phyloP scores from a whole-genome alignment of 2,329 filamentous ascomycete species.

The Colletotrichum noveboracense region DNA sequence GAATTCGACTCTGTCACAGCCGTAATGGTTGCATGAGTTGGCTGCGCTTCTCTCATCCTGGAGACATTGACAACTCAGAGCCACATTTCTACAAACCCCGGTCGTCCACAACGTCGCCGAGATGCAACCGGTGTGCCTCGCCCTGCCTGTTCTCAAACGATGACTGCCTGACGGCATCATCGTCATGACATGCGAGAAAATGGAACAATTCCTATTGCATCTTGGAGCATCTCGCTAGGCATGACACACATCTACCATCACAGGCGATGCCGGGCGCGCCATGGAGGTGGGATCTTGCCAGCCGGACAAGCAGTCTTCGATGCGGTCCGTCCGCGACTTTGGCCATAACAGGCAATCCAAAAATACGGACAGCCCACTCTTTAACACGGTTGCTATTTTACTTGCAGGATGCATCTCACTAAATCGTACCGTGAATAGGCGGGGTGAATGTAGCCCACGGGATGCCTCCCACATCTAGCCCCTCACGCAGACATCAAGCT shows the following conservation, averaged over 20 bases:
- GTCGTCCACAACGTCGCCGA: slow-evolving; percentile 5
- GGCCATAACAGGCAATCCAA: background rate
- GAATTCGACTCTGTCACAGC: background rate
- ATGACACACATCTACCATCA: background rate
- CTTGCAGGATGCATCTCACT: background rate
- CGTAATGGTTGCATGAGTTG: slow-evolving; percentile 25
- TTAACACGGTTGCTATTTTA: background rate
- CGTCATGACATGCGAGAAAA: background rate
- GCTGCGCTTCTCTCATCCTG: slow-evolving; percentile 4
- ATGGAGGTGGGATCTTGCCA: background rate
- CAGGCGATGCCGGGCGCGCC: background rate
- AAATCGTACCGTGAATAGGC: background rate
- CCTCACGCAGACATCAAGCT: background rate
- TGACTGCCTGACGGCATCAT: background rate
- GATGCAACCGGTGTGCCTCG: slow-evolving; percentile 8
- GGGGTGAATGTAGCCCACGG: background rate
- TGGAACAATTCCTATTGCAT: background rate
- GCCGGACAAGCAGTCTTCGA: background rate
- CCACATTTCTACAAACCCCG: slow-evolving; percentile 9
- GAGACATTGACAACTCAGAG: slow-evolving; percentile 20
- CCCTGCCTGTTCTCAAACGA: background rate
- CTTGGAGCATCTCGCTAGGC: background rate
- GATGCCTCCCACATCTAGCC: slow-evolving; percentile 2
- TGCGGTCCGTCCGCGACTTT: background rate
- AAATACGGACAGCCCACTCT: background rate